Percentiles rank a stretch among this genome's conserved stretches.
These are phyloP conservation scores for Pilasporangium apinafurcum DNA, from an alignment of 352 stramenopile genomes.

Conservation along the genomic window DNA sequence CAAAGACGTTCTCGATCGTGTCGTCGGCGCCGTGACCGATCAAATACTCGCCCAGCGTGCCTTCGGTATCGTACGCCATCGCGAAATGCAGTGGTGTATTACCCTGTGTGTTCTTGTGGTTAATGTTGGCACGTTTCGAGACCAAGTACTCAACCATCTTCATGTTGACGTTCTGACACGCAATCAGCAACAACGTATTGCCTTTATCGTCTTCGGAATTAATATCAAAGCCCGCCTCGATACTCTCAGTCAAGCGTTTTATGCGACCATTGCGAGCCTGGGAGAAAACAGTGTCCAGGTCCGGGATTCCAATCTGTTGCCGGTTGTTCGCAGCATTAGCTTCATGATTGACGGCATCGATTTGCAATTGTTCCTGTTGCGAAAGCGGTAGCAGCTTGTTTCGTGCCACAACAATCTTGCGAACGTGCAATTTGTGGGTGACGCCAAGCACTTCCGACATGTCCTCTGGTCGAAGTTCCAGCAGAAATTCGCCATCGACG, in stretches of 20 bases:
- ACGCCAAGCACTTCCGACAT: constrained; percentile 88
- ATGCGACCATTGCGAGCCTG: constrained; percentile 87
- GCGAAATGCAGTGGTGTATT: constrained; percentile 94
- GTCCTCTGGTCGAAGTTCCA: constrained; percentile 90
- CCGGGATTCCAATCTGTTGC: constrained; percentile 16
- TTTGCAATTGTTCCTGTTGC: constrained; percentile 57
- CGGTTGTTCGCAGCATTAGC: constrained; percentile 25
- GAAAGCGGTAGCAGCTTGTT: constrained; percentile 88
- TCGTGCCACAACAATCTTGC: constrained; percentile 82
- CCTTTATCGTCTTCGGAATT: constrained; percentile 90
- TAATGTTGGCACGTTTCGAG: constrained; percentile 79
- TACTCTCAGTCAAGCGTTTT: constrained; percentile 84
- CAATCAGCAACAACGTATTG: constrained; percentile 89
- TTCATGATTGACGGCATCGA: constrained; percentile 58
- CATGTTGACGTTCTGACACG: constrained; percentile 87
- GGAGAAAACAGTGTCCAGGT: constrained; percentile 82
- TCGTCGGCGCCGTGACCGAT: constrained; percentile 92
- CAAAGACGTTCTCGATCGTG: constrained; percentile 91
- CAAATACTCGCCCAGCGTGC: constrained; percentile 87
- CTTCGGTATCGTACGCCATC: constrained; percentile 90
- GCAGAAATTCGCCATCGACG: constrained; percentile 90
- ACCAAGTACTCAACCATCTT: constrained; percentile 89
- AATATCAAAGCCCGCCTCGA: constrained; percentile 87
- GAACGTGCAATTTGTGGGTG: constrained; percentile 88
- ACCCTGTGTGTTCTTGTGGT: constrained; percentile 88